These are phyloP conservation scores for Candida ipomoeae DNA, from an alignment of 805 yeast species.

Conservation along the genomic window DNA sequence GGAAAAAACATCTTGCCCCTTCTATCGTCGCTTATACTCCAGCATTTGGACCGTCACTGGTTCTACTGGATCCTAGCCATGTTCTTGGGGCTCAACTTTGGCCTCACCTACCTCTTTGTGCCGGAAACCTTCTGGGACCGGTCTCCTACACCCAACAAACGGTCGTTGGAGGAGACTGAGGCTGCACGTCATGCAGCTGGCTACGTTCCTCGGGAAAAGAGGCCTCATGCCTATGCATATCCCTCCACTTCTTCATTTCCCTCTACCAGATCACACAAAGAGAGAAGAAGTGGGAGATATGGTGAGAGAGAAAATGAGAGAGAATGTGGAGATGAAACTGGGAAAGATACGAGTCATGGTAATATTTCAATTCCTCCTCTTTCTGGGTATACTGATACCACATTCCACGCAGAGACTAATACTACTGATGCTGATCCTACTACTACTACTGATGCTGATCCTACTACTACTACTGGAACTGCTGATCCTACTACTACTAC, in stretches of 20 bases:
- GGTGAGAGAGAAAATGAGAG: neutral
- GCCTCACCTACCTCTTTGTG: conserved; percentile 48
- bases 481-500: no score
- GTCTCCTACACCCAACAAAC: conserved; percentile 45
- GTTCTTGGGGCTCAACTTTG: conserved; percentile 43
- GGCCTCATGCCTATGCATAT: conserved; percentile 31
- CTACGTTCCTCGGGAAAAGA: conserved; percentile 22
- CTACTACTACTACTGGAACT: no score
- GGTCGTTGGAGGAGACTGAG: conserved; percentile 45
- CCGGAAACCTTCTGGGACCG: conserved; percentile 67
- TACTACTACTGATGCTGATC: no score
- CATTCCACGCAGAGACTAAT: neutral
- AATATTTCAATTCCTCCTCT: neutral
- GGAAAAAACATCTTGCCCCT: conserved; percentile 59
- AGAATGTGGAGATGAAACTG: neutral
- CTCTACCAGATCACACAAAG: neutral
- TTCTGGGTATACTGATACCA: neutral
- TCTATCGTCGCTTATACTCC: conserved; percentile 50
- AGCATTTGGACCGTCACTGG: conserved; percentile 52
- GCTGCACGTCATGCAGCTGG: conserved; percentile 37
- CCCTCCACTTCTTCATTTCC: conserved; percentile 11
- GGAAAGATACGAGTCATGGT: neutral
- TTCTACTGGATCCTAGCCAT: conserved; percentile 56
- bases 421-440: no score
- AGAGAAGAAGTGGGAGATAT: neutral